Evolutionary conservation across 2,329 filamentous ascomycete genomes (phyloP).

Genomic region (Cercospora zeina): DNA sequence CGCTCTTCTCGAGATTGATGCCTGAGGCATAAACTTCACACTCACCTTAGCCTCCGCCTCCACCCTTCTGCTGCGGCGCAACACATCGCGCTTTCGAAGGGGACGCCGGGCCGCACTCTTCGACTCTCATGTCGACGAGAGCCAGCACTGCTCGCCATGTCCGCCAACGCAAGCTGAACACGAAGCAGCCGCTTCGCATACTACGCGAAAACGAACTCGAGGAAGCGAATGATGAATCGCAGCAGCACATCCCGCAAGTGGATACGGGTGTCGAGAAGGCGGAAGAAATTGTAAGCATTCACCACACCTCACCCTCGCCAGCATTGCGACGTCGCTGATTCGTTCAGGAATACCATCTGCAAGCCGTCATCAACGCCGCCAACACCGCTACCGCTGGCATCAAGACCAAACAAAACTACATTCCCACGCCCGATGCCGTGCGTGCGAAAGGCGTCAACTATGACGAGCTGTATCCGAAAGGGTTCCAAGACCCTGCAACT

Average conservation of each 20-base stretch:
- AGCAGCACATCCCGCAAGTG: constrained; percentile 78
- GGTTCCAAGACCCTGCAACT: constrained; percentile 80
- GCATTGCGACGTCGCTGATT: constrained; percentile 28
- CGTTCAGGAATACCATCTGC: constrained; percentile 85
- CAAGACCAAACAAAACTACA: constrained; percentile 62
- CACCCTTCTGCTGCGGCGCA: constrained; percentile 16
- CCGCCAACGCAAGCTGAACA: constrained; percentile 86
- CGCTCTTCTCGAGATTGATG: constrained; percentile 9
- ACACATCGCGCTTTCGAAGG: constrained; percentile 8
- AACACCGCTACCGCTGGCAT: constrained; percentile 56
- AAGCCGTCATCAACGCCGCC: constrained; percentile 72
- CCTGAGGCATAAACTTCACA: constrained; percentile 7
- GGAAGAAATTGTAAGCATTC: constrained; percentile 85
- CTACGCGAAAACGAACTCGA: constrained; percentile 91
- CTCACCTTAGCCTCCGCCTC: neutral
- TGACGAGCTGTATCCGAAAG: constrained; percentile 79
- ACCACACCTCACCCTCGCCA: constrained; percentile 13
- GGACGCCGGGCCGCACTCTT: constrained; percentile 12
- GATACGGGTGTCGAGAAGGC: constrained; percentile 96
- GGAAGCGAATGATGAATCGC: constrained; percentile 71
- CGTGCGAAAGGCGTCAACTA: constrained; percentile 69
- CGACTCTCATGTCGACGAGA: constrained; percentile 33
- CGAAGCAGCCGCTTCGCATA: constrained; percentile 83
- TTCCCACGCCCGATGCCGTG: constrained; percentile 66
- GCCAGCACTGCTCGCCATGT: constrained; percentile 48